Conservation (phyloP, 805 yeast genomes). For the Metschnikowia lunata region DNA sequence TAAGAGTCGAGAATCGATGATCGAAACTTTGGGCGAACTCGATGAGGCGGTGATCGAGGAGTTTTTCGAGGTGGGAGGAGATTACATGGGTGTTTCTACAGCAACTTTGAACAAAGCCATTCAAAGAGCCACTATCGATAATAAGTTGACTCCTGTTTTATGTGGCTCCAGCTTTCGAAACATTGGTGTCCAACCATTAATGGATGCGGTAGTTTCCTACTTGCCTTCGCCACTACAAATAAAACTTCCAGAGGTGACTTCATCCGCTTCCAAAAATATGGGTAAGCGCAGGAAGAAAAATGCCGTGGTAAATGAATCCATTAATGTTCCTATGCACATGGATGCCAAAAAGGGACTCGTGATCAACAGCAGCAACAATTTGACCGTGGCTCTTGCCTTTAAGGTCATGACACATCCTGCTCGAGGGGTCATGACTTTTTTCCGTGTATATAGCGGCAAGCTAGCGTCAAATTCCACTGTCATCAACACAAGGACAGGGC, state of each 20-base stretch:
- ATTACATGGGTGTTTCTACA: constrained; percentile 62
- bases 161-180: constrained; percentile 93
- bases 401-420: constrained; percentile 84
- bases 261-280: constrained; percentile 17
- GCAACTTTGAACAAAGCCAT: constrained; percentile 54
- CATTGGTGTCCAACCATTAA: constrained; percentile 90
- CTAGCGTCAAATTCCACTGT: constrained; percentile 59
- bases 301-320: constrained; percentile 11
- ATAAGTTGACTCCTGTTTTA: constrained; percentile 67
- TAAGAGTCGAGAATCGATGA: constrained; percentile 64
- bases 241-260: constrained; percentile 49
- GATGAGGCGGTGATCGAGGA: constrained; percentile 76
- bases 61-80: constrained; percentile 66
- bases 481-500: constrained; percentile 65
- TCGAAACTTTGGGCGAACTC: constrained; percentile 79
- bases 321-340: constrained; percentile 30
- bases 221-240: constrained; percentile 79
- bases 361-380: constrained; percentile 51
- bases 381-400: constrained; percentile 81
- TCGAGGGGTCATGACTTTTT: constrained; percentile 77
- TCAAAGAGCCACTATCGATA: constrained; percentile 55
- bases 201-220: constrained; percentile 64
- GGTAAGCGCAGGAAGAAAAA: constrained; percentile 17
- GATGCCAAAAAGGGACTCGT: constrained; percentile 46
- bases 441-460: constrained; percentile 83